Percentiles rank a stretch among this genome's conserved stretches.
Conservation (phyloP, 2,329 filamentous ascomycete species). For the Golovinomyces cichoracearum region DNA sequence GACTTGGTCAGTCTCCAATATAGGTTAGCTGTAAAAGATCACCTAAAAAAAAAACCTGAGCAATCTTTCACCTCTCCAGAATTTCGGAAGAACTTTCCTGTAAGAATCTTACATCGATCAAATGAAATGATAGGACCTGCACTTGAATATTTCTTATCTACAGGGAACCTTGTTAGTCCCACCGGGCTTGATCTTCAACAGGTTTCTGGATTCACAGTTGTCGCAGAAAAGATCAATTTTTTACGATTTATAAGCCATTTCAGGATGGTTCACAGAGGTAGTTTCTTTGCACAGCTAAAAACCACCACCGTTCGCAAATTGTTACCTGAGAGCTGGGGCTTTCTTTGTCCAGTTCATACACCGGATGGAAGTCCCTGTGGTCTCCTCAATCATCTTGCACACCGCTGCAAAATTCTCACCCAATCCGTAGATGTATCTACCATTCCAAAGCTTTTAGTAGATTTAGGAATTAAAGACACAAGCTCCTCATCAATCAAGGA, state of each 20-base stretch:
- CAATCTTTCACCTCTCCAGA: slow-evolving; percentile 50
- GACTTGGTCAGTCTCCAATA: slow-evolving; percentile 45
- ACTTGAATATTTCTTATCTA: slow-evolving; percentile 87
- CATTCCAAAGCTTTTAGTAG: slow-evolving; percentile 45
- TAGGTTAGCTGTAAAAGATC: slow-evolving; percentile 28
- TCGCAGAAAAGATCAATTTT: slow-evolving; percentile 98
- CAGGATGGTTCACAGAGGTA: slow-evolving; percentile 95
- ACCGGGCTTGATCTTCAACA: slow-evolving; percentile 89
- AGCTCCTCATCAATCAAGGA: slow-evolving; percentile 60
- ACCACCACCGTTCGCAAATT: slow-evolving; percentile 92
- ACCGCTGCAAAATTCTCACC: slow-evolving; percentile 81
- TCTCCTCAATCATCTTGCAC: slow-evolving; percentile 76
- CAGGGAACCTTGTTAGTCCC: slow-evolving; percentile 73
- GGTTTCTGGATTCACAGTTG: slow-evolving; percentile 79
- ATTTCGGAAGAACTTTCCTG: slow-evolving; percentile 56
- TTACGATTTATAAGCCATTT: slow-evolving; percentile 96
- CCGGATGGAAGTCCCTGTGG: slow-evolving; percentile 90
- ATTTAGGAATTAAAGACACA: slow-evolving; percentile 51
- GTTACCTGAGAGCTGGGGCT: slow-evolving; percentile 91
- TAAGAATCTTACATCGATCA: slow-evolving; percentile 43
- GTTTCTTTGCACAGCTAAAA: slow-evolving; percentile 93
- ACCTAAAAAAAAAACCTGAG: slow-evolving; percentile 27
- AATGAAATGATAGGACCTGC: slow-evolving; percentile 73
- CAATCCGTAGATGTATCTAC: slow-evolving; percentile 45
- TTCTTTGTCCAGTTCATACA: slow-evolving; percentile 89